Base-by-base conservation (phyloP, 495 filamentous ascomycete genomes). In the Hyaloscypha bicolor region DNA sequence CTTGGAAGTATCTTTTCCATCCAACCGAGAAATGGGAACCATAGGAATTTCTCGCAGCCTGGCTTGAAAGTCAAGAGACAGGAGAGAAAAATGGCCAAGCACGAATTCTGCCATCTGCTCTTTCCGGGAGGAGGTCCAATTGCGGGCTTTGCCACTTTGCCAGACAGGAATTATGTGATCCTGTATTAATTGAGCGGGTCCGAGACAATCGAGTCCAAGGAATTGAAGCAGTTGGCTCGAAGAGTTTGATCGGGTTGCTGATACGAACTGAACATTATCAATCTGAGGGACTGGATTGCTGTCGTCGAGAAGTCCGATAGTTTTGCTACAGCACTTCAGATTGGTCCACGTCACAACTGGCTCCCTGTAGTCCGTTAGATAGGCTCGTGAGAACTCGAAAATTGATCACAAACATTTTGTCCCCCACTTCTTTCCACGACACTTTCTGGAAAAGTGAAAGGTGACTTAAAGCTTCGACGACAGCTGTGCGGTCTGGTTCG, bases 21-120 rank as follows among this genome's bases (percentile, higher is more conserved):
- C 37, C 21, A 71, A 57, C 12, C 37, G 60, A 22, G n/a, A 9
- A 19, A 75, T 67, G 21, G 74, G 75, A 25, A 77, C 62, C 37
- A 77, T 72, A n/a, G 72, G 59, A 3, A 67, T 58, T 25, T 5
- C 8, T 19, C 67, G 66, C 29, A 78, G 67, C 19, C 48, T 69
- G 14, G 12, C 55, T 61, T 63, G 66, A 63, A 39, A 51, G 19
- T 16, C 19, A 11, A 66, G 6, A 19, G 69, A 48, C 39, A 72
- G 33, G 12, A n/a, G 61, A 52, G 55, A 63, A 52, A 67, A 71
- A 53, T 71, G 63, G 4, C 55, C 21, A 5, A 75, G 56, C 11
- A 73, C 55, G 48, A 71, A 72, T 55, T 39, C n/a, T 35, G 68
- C 65, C 21, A 75, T 33, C 45, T 35, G 45, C 35, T 67, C 62